Evolutionary conservation across 2,329 filamentous ascomycete species (phyloP), one percentile per base, ranked within the genome.

Genomic region (Daldinia sp.): DNA sequence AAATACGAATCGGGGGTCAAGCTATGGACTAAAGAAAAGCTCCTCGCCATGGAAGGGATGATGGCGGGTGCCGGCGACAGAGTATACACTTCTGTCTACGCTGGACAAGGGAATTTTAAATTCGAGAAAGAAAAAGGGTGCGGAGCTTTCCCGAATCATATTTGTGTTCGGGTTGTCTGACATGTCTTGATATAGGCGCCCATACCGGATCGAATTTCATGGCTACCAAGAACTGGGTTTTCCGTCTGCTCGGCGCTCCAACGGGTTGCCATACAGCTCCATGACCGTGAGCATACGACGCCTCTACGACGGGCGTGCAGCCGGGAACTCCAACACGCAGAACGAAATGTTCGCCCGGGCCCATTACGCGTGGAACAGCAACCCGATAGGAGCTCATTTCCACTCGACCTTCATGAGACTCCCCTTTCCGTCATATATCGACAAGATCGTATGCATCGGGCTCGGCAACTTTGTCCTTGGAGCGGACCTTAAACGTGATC

Each of bases 361-460:
- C n/a, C 15, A 28, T 20, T 23, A 23, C 12, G 9, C 48, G n/a
- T 70, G 60, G 69, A 10, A 48, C 2, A 2, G 6, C 3, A 61
- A 60, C 15, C 66, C 60, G 6, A 30, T 69, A 10, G 57, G 60
- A 1, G 33, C 51, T 15, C 20, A 50, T 4, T 57, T 71, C 15
- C 54, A 63, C 30, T n/a, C 66, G 28, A 37, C 46, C 53, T 65
- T 71, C 50, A 69, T 67, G 66, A 50, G 46, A 18, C n/a, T 67
- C 12, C 69, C 66, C 4, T 41, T 71, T 6, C 66, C 69, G 7
- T 48, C 53, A 1, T 42, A 42, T 20, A 69, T 71, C 55, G 46
- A 67, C 60, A 65, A 65, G 50, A 60, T 71, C 44, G 60, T 69
- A 3, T 69, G 66, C 55, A 50, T 71, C 54, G 61, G 63, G 18